phyloP scores from a whole-genome alignment of 495 filamentous ascomycete species.

The Penicillium desertorum region DNA sequence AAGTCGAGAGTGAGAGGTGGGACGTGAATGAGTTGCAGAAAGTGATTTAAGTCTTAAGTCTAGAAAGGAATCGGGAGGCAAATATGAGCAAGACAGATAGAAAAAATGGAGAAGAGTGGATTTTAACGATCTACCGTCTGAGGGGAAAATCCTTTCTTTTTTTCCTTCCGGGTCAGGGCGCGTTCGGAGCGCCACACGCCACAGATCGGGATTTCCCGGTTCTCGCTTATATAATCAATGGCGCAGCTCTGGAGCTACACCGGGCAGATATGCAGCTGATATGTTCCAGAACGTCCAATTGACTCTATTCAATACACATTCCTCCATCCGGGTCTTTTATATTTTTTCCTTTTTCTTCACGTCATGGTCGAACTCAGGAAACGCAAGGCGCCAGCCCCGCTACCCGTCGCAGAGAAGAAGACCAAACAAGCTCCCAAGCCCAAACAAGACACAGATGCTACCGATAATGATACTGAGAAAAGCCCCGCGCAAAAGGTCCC shows the following conservation, averaged over 20 bases:
- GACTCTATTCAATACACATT: not conserved
- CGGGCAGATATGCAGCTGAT: not conserved
- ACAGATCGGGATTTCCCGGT: conserved; percentile 23
- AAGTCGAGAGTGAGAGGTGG: not conserved
- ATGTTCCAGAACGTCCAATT: conserved; percentile 5
- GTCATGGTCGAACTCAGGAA: conserved; percentile 70
- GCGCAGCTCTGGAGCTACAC: not conserved
- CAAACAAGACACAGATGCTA: conserved; percentile 36
- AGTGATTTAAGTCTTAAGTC: conserved; percentile 3
- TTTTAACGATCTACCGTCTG: conserved; percentile 21
- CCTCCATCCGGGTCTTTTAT: not conserved
- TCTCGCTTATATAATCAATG: not conserved
- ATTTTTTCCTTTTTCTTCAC: not conserved
- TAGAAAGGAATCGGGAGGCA: conserved; percentile 3
- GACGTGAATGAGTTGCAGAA: not conserved
- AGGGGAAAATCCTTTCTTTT: conserved; percentile 21
- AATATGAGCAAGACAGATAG: conserved; percentile 6
- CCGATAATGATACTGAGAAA: conserved; percentile 27
- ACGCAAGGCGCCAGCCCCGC: conserved; percentile 63
- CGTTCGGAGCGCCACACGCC: conserved; percentile 13
- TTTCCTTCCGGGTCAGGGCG: conserved; percentile 24
- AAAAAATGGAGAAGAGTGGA: conserved; percentile 19
- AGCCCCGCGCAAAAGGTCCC: conserved; percentile 29
- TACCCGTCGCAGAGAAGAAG: conserved; percentile 56
- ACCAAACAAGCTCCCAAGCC: conserved; percentile 50